Evolutionary conservation across 2,329 filamentous ascomycete species (phyloP), one percentile per base, ranked within the genome.

Genomic region (Aspergillus sp.): DNA sequence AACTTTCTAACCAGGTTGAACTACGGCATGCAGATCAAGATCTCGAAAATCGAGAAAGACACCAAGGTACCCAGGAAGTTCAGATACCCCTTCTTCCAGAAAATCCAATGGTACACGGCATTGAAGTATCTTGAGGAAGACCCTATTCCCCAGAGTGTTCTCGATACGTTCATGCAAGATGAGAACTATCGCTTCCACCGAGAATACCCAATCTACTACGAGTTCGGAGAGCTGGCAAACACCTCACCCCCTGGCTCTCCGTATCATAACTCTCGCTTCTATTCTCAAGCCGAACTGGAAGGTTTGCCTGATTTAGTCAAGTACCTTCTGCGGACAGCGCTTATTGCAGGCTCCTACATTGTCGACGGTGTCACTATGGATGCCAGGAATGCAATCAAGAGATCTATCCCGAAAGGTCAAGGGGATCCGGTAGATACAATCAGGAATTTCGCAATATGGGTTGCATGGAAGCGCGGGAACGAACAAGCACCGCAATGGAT

Each of bases 61-160:
- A 85, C 82, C 51, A 81, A 82, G 48, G 82, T 84, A 5, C 77
- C 79, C 1, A 68, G 75, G 51, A 83, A 82, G 52, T 85, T 85
- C 59, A 71, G 81, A 39, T 85, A 85, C 57, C 82, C 82, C 2
- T 79, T 77, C 60, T 86, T 85, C 60, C 82, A 85, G 58, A 83
- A 81, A 56, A 78, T 85, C 43, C 81, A 84, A 71, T 86, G 82
- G 82, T 81, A 82, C 52, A 74, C 80, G 2, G 72, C 78, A n/a
- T 68, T 84, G 56, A 75, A 78, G 52, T 86, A 85, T 54, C 68
- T 86, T 32, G 73, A 79, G 41, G 73, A 79, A 27, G 82, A 86
- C 60, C 81, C 82, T 2, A 62, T 85, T n/a, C 82, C 82, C 1
- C 64, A 69, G 26, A 68, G 67, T 34, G 74, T 85, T 5, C 67